A percentile compares a stretch with the other conserved stretches of the same genome.
phyloP scores from a whole-genome alignment of 208 protist genomes.

The Lotmaria passim region DNA sequence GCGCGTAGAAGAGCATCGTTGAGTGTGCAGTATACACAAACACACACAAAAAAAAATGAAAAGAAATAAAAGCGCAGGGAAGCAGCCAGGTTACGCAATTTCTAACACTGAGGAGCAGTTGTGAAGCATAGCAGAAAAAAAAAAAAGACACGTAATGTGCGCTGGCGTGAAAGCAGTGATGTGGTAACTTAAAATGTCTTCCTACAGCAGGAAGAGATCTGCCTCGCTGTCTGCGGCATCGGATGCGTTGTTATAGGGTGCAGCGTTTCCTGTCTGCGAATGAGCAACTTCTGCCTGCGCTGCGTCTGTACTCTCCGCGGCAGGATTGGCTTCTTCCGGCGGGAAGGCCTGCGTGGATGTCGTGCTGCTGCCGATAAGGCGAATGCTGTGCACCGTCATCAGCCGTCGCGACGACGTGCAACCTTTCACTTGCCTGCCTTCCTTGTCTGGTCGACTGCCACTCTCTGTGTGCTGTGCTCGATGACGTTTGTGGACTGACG shows the following conservation, averaged over 20 bases:
- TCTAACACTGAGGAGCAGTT: background rate
- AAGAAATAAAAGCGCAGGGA: conserved; percentile 25
- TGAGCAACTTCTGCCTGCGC: background rate
- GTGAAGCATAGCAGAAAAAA: background rate
- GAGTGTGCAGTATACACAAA: too few relatives aligned
- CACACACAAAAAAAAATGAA: conserved; percentile 20
- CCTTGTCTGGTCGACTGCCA: background rate
- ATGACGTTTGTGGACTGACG: background rate
- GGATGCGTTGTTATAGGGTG: background rate
- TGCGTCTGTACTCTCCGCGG: background rate
- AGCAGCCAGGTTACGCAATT: background rate
- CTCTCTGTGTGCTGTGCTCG: background rate
- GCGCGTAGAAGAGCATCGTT: too few relatives aligned
- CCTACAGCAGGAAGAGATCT: conserved; percentile 32
- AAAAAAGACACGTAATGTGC: background rate
- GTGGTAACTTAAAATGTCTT: too few relatives aligned
- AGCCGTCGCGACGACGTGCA: background rate
- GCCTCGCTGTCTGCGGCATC: conserved; percentile 34
- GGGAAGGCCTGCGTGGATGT: conserved; percentile 8
- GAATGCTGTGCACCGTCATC: conserved; percentile 18
- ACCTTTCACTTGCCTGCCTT: background rate
- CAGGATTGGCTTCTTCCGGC: background rate
- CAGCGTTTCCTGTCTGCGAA: background rate
- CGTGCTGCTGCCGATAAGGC: conserved; percentile 22
- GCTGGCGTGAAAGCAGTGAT: too few relatives aligned